A percentile compares a stretch with the other conserved stretches of the same genome.
These are phyloP conservation scores for Moelleriella libera DNA, from an alignment of 2,329 filamentous ascomycete species.

Conservation along the genomic window DNA sequence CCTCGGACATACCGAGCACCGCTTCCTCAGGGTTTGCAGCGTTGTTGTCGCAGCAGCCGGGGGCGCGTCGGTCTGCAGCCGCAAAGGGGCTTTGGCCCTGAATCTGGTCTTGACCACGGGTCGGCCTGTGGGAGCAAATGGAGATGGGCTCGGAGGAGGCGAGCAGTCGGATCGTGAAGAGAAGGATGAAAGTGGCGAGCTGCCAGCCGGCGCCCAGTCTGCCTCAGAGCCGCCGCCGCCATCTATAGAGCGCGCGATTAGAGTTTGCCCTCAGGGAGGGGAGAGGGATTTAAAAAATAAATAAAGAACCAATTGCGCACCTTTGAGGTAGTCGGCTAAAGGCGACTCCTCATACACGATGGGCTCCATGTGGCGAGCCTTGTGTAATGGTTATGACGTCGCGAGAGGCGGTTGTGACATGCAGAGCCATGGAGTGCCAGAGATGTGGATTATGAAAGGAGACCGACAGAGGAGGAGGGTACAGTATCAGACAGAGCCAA, in stretches of 20 bases:
- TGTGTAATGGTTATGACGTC: conserved; percentile 9
- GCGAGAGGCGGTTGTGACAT: conserved; percentile 10
- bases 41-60: conserved; percentile 13
- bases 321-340: conserved; percentile 79
- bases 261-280: not conserved
- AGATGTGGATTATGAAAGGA: too few species aligned
- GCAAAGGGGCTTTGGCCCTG: conserved; percentile 29
- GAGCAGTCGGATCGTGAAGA: conserved; percentile 22
- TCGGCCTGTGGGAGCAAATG: conserved; percentile 42
- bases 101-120: conserved; percentile 40
- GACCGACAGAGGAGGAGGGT: too few species aligned
- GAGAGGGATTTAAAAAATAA: not conserved
- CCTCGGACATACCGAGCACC: conserved; percentile 32
- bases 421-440: conserved; percentile 14
- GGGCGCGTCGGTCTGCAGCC: conserved; percentile 24
- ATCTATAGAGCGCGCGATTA: conserved; percentile 17
- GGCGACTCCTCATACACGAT: conserved; percentile 78
- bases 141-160: conserved; percentile 30
- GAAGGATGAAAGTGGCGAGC: conserved; percentile 16
- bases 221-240: conserved; percentile 30
- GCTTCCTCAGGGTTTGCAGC: conserved; percentile 30
- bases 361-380: conserved; percentile 51
- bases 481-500: too few species aligned
- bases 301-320: conserved; percentile 27
- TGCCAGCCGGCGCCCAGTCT: conserved; percentile 30